Base-by-base conservation (phyloP, 306 rosid species). In the Citrullus amarus region DNA sequence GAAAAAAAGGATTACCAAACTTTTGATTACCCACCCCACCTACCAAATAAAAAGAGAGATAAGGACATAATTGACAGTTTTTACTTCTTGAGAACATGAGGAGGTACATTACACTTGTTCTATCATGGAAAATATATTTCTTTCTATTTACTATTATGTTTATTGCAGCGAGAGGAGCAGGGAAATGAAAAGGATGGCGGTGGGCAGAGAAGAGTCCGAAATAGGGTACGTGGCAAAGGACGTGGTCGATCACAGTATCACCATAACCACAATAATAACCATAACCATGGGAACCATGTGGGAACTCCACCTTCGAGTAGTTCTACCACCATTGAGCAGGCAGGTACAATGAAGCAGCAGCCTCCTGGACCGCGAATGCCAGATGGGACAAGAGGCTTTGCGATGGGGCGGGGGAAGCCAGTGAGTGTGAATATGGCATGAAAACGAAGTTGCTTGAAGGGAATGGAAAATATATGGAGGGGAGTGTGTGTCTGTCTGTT, bases 321-420 rank as follows among this genome's bases (percentile, higher is more conserved):
- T 86, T 73, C 85, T 14, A 22, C 62, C 58, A 82, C 66, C 60
- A 81, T 78, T 2, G 97, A 92, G 82, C 93, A 81, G 57, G 56
- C 75, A 80, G 88, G 82, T 9, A 68, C 82, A 41, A 80, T 88
- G 77, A 93, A 86, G 80, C 94, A 89, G 65, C 98, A 89, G 48
- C 98, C 98, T 66, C 98, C 98, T 0, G 99, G 98, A 53, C 99
- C 99, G 4, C 93, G 99, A 13, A 95, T 95, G 99, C 99, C 99
- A 0, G 97, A 95, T 60, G 99, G 99, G 22, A 95, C 99, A 13
- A 92, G 89, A 87, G 99, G 99, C 80, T 95, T 95, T 80, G 88
- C 93, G 7, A 82, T 90, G 96, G 99, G 99, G 58, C 85, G 99
- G 85, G 99, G 97, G 72, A 95, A 88, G 88, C 90, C 88, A 4